Conservation (phyloP, 1,139 yeast genomes). For the Lodderomyces margitis region DNA sequence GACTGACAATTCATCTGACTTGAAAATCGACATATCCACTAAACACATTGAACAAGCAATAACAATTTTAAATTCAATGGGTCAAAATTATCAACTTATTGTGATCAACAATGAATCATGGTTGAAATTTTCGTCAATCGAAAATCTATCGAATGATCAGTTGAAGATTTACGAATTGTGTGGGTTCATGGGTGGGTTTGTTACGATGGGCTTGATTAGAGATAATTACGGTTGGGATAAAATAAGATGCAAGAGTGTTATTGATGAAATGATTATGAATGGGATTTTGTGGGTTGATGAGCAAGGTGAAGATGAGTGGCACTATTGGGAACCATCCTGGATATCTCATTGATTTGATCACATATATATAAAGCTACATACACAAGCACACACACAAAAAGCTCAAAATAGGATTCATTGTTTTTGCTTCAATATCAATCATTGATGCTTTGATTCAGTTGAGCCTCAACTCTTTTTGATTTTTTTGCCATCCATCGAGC, state of each 20-base stretch:
- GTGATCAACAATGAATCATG: slow-evolving; percentile 36
- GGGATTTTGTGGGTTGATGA: slow-evolving; percentile 84
- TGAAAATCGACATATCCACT: slow-evolving; percentile 19
- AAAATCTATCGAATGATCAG: slow-evolving; percentile 56
- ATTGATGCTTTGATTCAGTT: too few relatives aligned
- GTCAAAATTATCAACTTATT: slow-evolving; percentile 38
- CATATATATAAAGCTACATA: too few relatives aligned
- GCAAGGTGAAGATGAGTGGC: slow-evolving; percentile 48
- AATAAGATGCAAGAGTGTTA: slow-evolving; percentile 57
- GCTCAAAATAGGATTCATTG: too few relatives aligned
- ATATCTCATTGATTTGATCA: slow-evolving; percentile 25
- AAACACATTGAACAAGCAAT: slow-evolving; percentile 23
- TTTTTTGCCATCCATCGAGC: slow-evolving; percentile 55
- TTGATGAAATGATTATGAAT: slow-evolving; percentile 75
- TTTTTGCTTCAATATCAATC: too few relatives aligned
- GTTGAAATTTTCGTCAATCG: slow-evolving; percentile 38
- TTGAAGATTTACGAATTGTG: slow-evolving; percentile 69
- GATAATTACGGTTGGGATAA: slow-evolving; percentile 77
- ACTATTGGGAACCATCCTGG: slow-evolving; percentile 65
- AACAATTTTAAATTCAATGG: slow-evolving; percentile 24
- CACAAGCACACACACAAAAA: too few relatives aligned
- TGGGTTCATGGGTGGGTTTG: slow-evolving; percentile 63
- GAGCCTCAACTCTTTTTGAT: slow-evolving; percentile 1
- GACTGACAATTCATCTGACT: slow-evolving; percentile 13
- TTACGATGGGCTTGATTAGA: slow-evolving; percentile 56